Evolutionary conservation across 345 rosid genomes (phyloP), one percentile per base, ranked within the genome.

Genomic region (Aquilaria sinensis): DNA sequence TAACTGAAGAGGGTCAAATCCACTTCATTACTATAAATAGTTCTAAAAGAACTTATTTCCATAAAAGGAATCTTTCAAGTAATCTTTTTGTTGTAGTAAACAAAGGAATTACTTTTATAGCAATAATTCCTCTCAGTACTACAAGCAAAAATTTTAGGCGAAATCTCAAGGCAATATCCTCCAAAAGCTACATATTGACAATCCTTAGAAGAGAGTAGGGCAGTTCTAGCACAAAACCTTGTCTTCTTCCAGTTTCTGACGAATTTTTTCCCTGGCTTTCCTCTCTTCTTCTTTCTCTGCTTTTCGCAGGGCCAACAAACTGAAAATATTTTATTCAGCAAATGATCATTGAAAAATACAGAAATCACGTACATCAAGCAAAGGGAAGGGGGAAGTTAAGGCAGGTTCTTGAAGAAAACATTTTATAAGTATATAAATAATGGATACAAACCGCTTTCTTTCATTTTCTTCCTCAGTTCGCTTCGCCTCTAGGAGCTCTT

Each of bases 261-360:
- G 95, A 78, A 94, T 90, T 77, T 80, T 94, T 75, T 94, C 97
- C 73, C 97, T 85, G 23, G 97, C 97, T 67, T 83, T 79, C 80
- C 56, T 84, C 81, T 90, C 99, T 75, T 94, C 99, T 70, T 86
- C 99, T 76, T 94, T 94, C 80, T 94, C 97, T 34, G 97, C 99
- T 88, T 90, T 94, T 55, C 91, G 90, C 72, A 86, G 46, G 63
- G 92, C 89, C 70, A 88, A n/a, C 68, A 94, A 65, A 70, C 99
- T 94, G 79, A 56, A 47, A 75, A 52, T 47, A 47, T 37, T 23
- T 59, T 59, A 60, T 14, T 4, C 15, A 51, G 61, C 47, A 48
- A 60, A 67, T 48, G 34, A 34, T 63, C 8, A 9, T 37, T 37
- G 43, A 37, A 37, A 5, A 15, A 37, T 53, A 9, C 59, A 58